phyloP scores from a whole-genome alignment of 805 yeast species.

The Saccharomyces jurei region DNA sequence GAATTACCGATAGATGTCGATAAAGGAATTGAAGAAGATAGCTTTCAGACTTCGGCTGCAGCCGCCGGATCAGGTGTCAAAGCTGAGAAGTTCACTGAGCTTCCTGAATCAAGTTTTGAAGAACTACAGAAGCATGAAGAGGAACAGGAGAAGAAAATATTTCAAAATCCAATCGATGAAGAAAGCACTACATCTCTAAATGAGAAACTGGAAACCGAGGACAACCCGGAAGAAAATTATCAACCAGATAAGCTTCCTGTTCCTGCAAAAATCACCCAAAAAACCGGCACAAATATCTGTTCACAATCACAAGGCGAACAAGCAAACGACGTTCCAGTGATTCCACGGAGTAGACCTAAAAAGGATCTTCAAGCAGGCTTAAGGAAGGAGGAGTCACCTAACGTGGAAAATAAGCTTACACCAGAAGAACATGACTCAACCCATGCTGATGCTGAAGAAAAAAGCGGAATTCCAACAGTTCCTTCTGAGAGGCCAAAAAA shows the following conservation, averaged over 20 bases:
- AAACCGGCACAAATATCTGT: neutral
- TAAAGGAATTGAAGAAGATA: neutral
- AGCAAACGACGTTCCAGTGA: slow-evolving; percentile 2
- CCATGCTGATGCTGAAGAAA: neutral
- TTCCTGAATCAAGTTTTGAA: neutral
- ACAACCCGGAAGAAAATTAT: neutral
- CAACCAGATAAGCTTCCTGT: neutral
- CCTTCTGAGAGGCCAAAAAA: slow-evolving; percentile 9
- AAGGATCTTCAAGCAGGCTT: neutral
- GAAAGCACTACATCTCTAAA: neutral
- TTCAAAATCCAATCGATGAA: neutral
- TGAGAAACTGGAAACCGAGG: neutral
- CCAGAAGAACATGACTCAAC: neutral
- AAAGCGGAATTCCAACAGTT: slow-evolving; percentile 5
- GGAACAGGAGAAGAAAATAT: neutral
- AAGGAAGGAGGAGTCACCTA: neutral
- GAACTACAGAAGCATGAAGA: neutral
- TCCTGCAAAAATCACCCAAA: neutral
- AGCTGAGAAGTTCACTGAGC: neutral
- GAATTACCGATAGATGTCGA: neutral
- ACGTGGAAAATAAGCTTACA: neutral
- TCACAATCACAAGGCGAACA: neutral
- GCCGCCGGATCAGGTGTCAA: neutral
- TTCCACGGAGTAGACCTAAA: slow-evolving; percentile 9
- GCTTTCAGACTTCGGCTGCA: neutral